phyloP scores from a whole-genome alignment of 495 filamentous ascomycete species.

The Chaetomium fimeti region DNA sequence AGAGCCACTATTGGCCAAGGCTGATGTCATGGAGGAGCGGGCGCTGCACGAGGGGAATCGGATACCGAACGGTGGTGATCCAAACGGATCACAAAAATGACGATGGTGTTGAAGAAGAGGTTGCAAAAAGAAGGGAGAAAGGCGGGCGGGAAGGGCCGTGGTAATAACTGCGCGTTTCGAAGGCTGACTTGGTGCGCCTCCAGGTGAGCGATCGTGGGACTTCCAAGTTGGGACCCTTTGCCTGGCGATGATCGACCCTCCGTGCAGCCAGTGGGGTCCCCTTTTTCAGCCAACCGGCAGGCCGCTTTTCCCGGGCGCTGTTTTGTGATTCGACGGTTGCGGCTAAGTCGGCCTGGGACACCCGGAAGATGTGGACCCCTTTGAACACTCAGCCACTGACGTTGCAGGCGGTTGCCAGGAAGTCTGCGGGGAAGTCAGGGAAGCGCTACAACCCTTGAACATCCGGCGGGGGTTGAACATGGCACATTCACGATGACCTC shows the following conservation, averaged over 20 bases:
- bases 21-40: slow-evolving; percentile 19
- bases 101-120: neutral
- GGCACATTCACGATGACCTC: neutral
- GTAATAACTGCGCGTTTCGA: slow-evolving; percentile 5
- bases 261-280: slow-evolving; percentile 6
- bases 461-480: neutral
- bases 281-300: neutral
- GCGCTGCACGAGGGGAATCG: slow-evolving; percentile 4
- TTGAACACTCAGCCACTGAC: slow-evolving; percentile 25
- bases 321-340: slow-evolving; percentile 10
- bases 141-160: too few relatives aligned
- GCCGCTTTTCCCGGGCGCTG: neutral
- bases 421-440: slow-evolving; percentile 26
- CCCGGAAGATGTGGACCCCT: slow-evolving; percentile 15
- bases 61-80: neutral
- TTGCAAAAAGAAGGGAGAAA: neutral
- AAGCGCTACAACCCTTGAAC: slow-evolving; percentile 22
- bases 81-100: neutral
- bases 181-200: neutral
- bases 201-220: slow-evolving; percentile 9
- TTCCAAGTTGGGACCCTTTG: slow-evolving; percentile 4
- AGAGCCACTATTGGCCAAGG: slow-evolving; percentile 16
- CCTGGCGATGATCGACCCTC: slow-evolving; percentile 15
- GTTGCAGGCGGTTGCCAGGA: neutral
- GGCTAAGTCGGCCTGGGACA: slow-evolving; percentile 18